Percentiles rank a stretch among this genome's conserved stretches.
phyloP scores from a whole-genome alignment of 1,139 yeast species.

The Candida albicans region DNA sequence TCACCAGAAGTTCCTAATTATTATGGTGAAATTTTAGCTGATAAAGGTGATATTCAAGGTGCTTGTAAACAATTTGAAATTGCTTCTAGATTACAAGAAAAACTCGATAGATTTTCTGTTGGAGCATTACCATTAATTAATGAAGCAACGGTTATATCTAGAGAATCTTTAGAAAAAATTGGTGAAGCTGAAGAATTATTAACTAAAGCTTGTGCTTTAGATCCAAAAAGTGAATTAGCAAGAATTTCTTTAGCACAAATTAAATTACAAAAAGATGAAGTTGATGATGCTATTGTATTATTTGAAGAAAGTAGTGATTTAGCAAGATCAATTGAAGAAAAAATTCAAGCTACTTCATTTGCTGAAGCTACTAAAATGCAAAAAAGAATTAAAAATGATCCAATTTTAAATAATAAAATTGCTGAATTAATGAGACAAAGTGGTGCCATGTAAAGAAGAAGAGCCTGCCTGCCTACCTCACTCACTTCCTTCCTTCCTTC shows the following conservation, averaged over 20 bases:
- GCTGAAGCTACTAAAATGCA: conserved; percentile 92
- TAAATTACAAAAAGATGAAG: conserved; percentile 77
- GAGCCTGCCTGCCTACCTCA: no score
- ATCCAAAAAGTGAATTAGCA: conserved; percentile 87
- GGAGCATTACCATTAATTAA: conserved; percentile 91
- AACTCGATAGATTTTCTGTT: conserved; percentile 58
- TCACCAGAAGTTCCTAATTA: conserved; percentile 93
- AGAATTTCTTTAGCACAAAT: conserved; percentile 88
- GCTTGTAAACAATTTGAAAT: conserved; percentile 86
- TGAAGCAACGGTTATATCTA: conserved; percentile 75
- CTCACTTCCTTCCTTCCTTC: no score
- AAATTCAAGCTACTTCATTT: conserved; percentile 86
- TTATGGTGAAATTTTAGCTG: conserved; percentile 91
- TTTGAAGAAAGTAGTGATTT: conserved; percentile 82
- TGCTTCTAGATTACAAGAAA: conserved; percentile 80
- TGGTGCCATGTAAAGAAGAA: conserved; percentile 14
- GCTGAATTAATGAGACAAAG: conserved; percentile 44
- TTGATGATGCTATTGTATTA: conserved; percentile 76
- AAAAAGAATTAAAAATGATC: conserved; percentile 67
- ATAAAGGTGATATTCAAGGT: conserved; percentile 66
- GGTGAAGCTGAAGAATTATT: conserved; percentile 68
- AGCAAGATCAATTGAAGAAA: conserved; percentile 83
- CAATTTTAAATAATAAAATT: conserved; percentile 50
- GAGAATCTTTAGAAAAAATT: conserved; percentile 55
- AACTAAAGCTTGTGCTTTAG: conserved; percentile 75